Base-by-base conservation (phyloP, 2,329 filamentous ascomycete species). In the Arthrinium puccinioides region DNA sequence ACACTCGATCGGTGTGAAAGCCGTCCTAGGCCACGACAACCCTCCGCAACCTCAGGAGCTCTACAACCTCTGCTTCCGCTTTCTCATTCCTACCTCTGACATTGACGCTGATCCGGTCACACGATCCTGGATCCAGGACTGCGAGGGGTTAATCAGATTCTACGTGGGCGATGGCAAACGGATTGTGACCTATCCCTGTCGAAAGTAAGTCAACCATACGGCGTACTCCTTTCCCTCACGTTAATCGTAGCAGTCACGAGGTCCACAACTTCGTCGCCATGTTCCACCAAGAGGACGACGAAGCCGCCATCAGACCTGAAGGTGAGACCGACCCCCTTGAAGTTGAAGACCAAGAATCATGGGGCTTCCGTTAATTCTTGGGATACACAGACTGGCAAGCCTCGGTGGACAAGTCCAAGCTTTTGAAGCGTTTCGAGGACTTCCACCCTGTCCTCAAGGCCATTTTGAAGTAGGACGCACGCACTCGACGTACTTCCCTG, bases 71-170 rank as follows among this genome's bases (percentile, higher is more conserved):
- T 58, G 51, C 20, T 61, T 58, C 43, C 53, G 61, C 9, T 61
- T 62, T 40, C 48, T 62, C 27, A 59, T 64, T n/a, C 49, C 54
- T 9, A 43, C 54, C 1, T 30, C 41, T 6, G 52, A 56, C 15
- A 45, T 61, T 27, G 44, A 41, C 13, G 44, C 42, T 3, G 53
- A 60, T 32, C 50, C 53, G 6, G 44, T 54, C 14, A 59, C 57
- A 5, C 46, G 46, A 1, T 45, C 47, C 18, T 54, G 59, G 28
- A 47, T 52, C 6, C 45, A 55, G 23, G 46, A 43, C 13, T 45
- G 48, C 21, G 47, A 50, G n/a, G 48, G 46, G 4, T 37, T 38
- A 21, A 41, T 53, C 32, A 55, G 47, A 27, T 38, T 54, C 28
- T 42, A 51, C 32, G 40, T 49, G 13, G 43, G 41, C 19, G 40